These are phyloP conservation scores for Plasmopara halstedii DNA, from an alignment of 352 stramenopile genomes.

Conservation along the genomic window DNA sequence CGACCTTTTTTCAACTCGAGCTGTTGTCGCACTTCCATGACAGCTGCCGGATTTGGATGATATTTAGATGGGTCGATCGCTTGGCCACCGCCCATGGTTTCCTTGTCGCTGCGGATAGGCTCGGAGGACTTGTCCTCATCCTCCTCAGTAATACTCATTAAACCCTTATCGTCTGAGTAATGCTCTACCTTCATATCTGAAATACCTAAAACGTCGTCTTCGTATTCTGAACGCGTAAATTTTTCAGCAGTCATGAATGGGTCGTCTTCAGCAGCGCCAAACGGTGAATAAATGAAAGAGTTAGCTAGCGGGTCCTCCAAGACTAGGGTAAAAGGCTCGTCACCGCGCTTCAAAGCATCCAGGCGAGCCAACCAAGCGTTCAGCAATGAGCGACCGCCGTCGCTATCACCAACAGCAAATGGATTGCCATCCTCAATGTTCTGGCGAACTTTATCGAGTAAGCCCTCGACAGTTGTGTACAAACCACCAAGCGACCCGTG, in stretches of 20 bases:
- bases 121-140: slow-evolving; percentile 24
- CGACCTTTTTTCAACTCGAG: slow-evolving; percentile 24
- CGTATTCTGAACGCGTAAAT: slow-evolving; percentile 83
- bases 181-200: slow-evolving; percentile 91
- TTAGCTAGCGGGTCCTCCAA: slow-evolving; percentile 88
- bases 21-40: slow-evolving; percentile 49
- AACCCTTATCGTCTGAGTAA: slow-evolving; percentile 29
- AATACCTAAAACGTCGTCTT: slow-evolving; percentile 90
- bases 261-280: slow-evolving; percentile 42
- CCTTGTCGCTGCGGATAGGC: slow-evolving; percentile 50
- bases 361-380: slow-evolving; percentile 45
- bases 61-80: slow-evolving; percentile 50
- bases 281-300: slow-evolving; percentile 83
- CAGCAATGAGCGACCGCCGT: slow-evolving; percentile 48
- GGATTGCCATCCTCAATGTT: slow-evolving; percentile 74
- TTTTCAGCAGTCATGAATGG: slow-evolving; percentile 66
- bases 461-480: slow-evolving; percentile 91
- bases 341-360: slow-evolving; percentile 47
- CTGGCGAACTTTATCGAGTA: slow-evolving; percentile 82
- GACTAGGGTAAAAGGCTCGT: slow-evolving; percentile 82
- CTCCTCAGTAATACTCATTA: slow-evolving; percentile 31
- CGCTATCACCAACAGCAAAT: slow-evolving; percentile 76
- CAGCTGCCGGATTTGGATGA: slow-evolving; percentile 51
- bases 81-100: slow-evolving; percentile 45
- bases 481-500: slow-evolving; percentile 85